These are phyloP conservation scores for Carpinus viminea DNA, from an alignment of 306 rosid genomes.

Conservation along the genomic window DNA sequence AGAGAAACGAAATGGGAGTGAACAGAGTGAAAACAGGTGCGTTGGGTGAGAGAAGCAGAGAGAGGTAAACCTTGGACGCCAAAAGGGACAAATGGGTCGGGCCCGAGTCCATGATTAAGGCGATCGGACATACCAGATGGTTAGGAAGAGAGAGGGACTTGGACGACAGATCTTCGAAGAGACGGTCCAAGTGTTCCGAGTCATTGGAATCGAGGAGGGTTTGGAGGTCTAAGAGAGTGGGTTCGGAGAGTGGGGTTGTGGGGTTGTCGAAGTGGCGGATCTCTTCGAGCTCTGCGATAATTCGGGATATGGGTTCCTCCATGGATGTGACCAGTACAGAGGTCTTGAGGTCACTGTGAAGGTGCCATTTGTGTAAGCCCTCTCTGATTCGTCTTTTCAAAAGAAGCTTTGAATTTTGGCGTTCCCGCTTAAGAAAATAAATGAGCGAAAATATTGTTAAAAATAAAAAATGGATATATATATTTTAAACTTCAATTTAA, in stretches of 20 bases:
- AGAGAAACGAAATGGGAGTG: conserved; percentile 76
- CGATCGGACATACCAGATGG: conserved; percentile 47
- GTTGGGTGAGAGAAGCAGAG: conserved; percentile 62
- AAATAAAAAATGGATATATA: too few species aligned
- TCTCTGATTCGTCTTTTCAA: neutral
- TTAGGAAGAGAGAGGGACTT: conserved; percentile 57
- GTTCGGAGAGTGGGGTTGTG: conserved; percentile 45
- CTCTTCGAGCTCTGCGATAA: conserved; percentile 62
- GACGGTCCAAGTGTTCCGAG: conserved; percentile 31
- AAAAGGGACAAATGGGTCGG: conserved; percentile 49
- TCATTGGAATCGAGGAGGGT: conserved; percentile 36
- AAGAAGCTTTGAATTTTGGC: neutral
- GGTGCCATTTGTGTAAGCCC: neutral
- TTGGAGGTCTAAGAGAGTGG: conserved; percentile 63
- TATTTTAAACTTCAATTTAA: too few species aligned
- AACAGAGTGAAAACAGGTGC: conserved; percentile 89
- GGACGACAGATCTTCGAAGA: conserved; percentile 58
- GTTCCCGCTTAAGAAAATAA: conserved; percentile 17
- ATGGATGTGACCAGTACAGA: conserved; percentile 20
- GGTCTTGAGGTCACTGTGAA: neutral
- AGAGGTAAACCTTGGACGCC: conserved; percentile 72
- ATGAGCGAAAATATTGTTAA: neutral
- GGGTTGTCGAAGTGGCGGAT: conserved; percentile 39
- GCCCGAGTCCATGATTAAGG: conserved; percentile 76
- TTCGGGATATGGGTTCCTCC: conserved; percentile 57